Percentiles rank a stretch among this genome's conserved stretches.
Evolutionary conservation across 768 basidiomycete species (phyloP).

Genomic region (Punctularia strigosozonata): DNA sequence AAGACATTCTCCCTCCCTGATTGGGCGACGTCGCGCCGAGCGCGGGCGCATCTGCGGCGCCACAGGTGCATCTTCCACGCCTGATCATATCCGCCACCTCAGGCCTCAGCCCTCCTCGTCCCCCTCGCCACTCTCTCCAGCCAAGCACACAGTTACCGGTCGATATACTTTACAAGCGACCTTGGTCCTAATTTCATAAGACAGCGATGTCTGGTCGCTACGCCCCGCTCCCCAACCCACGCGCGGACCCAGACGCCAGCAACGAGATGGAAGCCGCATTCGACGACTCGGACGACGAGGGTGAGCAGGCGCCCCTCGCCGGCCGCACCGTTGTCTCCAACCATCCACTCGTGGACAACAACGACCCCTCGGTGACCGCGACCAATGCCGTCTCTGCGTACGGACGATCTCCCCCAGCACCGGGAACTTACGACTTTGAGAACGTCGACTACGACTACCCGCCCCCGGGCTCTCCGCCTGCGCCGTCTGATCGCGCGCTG

Average conservation of each 20-base stretch:
- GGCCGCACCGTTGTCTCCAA: conserved; percentile 39
- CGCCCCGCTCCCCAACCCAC: conserved; percentile 53
- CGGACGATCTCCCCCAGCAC: conserved; percentile 6
- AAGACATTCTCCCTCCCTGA: no score
- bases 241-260: conserved; percentile 32
- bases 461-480: conserved; percentile 75
- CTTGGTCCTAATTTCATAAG: no score
- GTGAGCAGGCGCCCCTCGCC: conserved; percentile 37
- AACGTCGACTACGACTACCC: conserved; percentile 65
- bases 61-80: no score
- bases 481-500: conserved; percentile 46
- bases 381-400: conserved; percentile 11
- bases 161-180: no score
- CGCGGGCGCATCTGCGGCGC: no score
- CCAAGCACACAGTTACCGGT: no score
- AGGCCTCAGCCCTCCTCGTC: no score
- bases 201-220: conserved; percentile 58
- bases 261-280: conserved; percentile 83
- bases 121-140: no score
- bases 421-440: conserved; percentile 64
- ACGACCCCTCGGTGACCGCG: conserved; percentile 18
- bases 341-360: conserved; percentile 1
- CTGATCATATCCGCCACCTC: no score
- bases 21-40: no score
- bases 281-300: conserved; percentile 66